Evolutionary conservation across 192 early-diverging fungal species (phyloP).

Genomic region (Coemansia sp.): DNA sequence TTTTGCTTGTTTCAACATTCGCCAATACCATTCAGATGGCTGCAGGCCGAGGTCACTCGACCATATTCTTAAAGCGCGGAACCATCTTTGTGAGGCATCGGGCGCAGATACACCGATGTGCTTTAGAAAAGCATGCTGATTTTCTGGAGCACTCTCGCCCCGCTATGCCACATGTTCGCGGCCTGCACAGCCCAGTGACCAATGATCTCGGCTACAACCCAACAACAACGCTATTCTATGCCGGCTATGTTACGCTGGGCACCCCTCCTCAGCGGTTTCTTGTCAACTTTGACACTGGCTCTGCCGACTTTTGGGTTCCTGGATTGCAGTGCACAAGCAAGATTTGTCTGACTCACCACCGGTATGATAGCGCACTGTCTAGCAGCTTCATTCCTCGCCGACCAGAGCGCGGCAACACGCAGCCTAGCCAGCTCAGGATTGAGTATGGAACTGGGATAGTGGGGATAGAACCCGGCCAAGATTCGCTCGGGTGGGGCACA

Average conservation of each 20-base stretch:
- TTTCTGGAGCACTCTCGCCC: slow-evolving; percentile 12
- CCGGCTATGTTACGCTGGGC: slow-evolving; percentile 63
- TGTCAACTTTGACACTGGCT: slow-evolving; percentile 71
- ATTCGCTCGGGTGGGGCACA: slow-evolving; percentile 39
- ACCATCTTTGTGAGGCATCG: slow-evolving; percentile 46
- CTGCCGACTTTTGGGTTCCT: slow-evolving; percentile 72
- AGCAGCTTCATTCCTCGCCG: background rate
- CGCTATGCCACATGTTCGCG: slow-evolving; percentile 1
- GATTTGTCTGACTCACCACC: slow-evolving; percentile 26
- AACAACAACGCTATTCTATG: slow-evolving; percentile 58
- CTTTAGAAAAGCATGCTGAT: slow-evolving; percentile 27
- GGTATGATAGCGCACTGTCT: slow-evolving; percentile 21
- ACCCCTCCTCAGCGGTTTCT: slow-evolving; percentile 66
- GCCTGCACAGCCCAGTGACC: background rate
- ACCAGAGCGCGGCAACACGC: background rate
- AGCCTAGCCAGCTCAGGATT: slow-evolving; percentile 7
- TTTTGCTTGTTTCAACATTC: slow-evolving; percentile 7
- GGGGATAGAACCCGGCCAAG: slow-evolving; percentile 29
- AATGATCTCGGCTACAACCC: slow-evolving; percentile 26
- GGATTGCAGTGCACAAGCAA: slow-evolving; percentile 32
- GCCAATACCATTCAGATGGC: slow-evolving; percentile 6
- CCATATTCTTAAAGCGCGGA: slow-evolving; percentile 31
- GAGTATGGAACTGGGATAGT: slow-evolving; percentile 53
- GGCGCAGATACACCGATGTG: slow-evolving; percentile 15
- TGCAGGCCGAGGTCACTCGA: slow-evolving; percentile 26